Base-by-base conservation (phyloP, 1,139 yeast species). In the Komagataea norvegica region DNA sequence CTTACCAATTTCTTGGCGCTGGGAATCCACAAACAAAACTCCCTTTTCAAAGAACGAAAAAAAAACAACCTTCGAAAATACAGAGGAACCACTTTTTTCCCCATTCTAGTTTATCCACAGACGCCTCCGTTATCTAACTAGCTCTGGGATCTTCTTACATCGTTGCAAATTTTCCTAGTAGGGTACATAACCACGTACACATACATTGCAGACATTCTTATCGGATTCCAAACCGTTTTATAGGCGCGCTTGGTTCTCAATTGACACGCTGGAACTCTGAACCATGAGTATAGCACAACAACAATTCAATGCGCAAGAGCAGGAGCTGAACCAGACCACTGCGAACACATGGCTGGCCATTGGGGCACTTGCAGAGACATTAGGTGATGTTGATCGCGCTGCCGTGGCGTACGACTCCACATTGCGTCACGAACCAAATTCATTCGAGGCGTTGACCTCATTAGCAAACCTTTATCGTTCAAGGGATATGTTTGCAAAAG, bases 261-360 rank as follows among this genome's bases (percentile, higher is more conserved):
- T n/a, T n/a, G n/a, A 19, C 24, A 8, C 13, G 16, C 18, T 19
- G 14, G n/a, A n/a, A n/a, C n/a, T n/a, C 14, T 8, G 16, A 29
- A 25, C 14, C n/a, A 33, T 33, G 36, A 33, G 36, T 19, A 28
- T 33, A 21, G 36, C 31, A 10, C 41, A 39, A 29, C 47, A 46
- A 29, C 49, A 46, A 20, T 32, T 43, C 32, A 47, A 39, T 10
- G 40, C 43, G 8, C 48, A 47, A 36, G 51, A 51, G 22, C 51
- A 47, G 34, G 54, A 52, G 18, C 47, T 74, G 34, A 61, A 77
- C 28, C 86, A 81, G 49, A 80, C 89, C 37, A 86, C 91, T 23
- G 84, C 89, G 4, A 93, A 88, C 41, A 85, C 96, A 7, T 91
- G 97, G 97, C 67, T 87, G 35, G 91, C 95, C 14, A 79, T 89